Percentiles rank a stretch among this genome's conserved stretches.
phyloP scores from a whole-genome alignment of 371 early-diverging fungal species.

The Dichotomocladium elegans region DNA sequence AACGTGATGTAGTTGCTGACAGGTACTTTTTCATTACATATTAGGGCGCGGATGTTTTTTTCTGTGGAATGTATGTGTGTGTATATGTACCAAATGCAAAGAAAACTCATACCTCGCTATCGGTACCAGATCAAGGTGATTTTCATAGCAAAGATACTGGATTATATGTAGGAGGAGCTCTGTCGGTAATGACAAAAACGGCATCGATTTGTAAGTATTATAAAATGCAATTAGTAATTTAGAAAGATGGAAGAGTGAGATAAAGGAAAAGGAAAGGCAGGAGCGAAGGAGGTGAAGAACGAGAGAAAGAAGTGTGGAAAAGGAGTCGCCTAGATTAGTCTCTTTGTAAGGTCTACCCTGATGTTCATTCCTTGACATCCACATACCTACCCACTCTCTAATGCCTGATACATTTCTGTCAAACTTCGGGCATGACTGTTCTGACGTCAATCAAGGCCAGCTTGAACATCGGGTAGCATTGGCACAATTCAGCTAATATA shows the following conservation, averaged over 20 bases:
- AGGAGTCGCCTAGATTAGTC: too few relatives aligned
- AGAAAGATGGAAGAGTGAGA: constrained; percentile 5
- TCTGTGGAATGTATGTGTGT: neutral
- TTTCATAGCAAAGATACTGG: constrained; percentile 15
- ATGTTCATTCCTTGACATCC: too few relatives aligned
- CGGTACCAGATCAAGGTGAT: constrained; percentile 21
- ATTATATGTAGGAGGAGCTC: constrained; percentile 26
- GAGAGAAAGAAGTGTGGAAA: too few relatives aligned
- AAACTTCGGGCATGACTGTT: too few relatives aligned
- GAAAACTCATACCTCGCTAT: constrained; percentile 29
- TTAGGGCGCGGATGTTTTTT: neutral
- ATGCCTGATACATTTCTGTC: too few relatives aligned
- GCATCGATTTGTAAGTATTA: neutral
- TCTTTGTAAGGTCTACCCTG: too few relatives aligned
- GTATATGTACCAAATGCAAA: too few relatives aligned
- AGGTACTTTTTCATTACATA: constrained; percentile 9
- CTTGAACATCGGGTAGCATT: too few relatives aligned
- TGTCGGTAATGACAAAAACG: constrained; percentile 18
- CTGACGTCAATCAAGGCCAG: too few relatives aligned
- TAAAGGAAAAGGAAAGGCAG: constrained; percentile 2
- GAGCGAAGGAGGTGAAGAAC: neutral
- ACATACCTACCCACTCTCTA: too few relatives aligned
- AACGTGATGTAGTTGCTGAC: constrained; percentile 5
- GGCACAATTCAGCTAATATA: too few relatives aligned
- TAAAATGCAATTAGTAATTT: neutral